These are phyloP conservation scores for Gamsiella multidivaricata DNA, from an alignment of 192 early-diverging fungal genomes.

Conservation along the genomic window DNA sequence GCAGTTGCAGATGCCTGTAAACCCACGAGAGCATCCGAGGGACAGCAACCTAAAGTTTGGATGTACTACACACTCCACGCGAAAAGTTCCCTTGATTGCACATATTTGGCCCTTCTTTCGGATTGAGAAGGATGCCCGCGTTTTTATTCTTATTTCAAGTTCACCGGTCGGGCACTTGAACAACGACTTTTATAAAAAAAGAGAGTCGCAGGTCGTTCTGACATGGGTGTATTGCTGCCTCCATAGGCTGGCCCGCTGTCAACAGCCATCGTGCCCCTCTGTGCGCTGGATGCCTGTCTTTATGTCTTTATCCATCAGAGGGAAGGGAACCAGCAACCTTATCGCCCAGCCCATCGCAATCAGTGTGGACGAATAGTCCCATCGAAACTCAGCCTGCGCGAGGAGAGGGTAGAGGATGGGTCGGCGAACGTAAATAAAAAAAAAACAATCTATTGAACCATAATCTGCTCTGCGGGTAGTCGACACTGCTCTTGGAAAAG, in stretches of 20 bases:
- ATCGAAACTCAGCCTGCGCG: constrained; percentile 3
- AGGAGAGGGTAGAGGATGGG: not conserved
- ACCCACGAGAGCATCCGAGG: not conserved
- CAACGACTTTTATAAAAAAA: no score
- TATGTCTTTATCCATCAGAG: not conserved
- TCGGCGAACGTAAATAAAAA: not conserved
- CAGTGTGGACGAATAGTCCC: not conserved
- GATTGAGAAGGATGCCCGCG: not conserved
- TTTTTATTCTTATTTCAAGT: not conserved
- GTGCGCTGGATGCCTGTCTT: constrained; percentile 4
- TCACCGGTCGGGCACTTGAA: no score
- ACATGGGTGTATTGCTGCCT: no score
- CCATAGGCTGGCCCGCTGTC: no score
- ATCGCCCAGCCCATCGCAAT: not conserved
- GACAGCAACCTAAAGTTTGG: not conserved
- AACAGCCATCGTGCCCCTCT: no score
- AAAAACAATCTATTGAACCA: no score
- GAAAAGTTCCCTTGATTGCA: not conserved
- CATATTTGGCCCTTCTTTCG: not conserved
- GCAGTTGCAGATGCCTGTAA: not conserved
- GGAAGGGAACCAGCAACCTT: not conserved
- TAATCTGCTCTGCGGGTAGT: no score
- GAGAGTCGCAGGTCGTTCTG: no score
- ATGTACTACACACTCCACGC: no score
- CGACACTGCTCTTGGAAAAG: no score